Conservation (phyloP, 352 stramenopile species). For the Globisporangium lucens region DNA sequence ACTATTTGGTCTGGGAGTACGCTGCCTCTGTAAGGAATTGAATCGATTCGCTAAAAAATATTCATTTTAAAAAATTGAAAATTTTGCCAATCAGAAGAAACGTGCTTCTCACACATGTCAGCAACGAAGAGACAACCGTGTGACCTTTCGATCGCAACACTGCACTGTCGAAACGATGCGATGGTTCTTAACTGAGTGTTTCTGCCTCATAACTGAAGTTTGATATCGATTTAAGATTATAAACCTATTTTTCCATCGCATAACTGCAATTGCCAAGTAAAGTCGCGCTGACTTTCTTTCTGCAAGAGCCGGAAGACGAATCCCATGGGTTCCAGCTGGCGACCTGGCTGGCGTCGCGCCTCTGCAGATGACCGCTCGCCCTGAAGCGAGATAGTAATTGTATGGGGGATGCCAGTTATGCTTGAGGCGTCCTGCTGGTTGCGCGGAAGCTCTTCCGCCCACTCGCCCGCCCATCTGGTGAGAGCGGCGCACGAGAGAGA, state of each 20-base stretch:
- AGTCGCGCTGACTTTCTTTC: constrained; percentile 1
- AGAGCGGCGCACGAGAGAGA: too few species aligned
- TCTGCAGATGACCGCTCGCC: constrained; percentile 1
- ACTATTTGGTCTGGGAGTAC: too few species aligned
- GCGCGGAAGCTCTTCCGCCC: constrained; percentile 3
- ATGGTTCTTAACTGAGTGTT: neutral
- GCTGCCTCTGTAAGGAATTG: too few species aligned
- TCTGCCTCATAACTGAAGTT: neutral
- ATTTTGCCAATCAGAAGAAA: too few species aligned
- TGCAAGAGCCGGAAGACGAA: neutral
- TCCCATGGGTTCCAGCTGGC: constrained; percentile 2
- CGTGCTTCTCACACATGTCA: too few species aligned
- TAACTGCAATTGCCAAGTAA: neutral
- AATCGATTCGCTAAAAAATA: too few species aligned
- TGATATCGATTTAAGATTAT: neutral
- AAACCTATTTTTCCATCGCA: neutral
- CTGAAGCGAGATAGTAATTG: neutral
- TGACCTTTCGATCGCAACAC: too few species aligned
- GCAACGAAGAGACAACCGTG: too few species aligned
- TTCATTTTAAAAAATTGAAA: too few species aligned
- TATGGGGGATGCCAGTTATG: neutral
- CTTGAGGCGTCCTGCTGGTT: neutral
- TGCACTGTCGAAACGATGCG: neutral
- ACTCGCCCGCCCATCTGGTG: neutral
- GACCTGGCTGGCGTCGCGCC: neutral